phyloP scores from a whole-genome alignment of 148 eudicot genomes.

The Silene latifolia region DNA sequence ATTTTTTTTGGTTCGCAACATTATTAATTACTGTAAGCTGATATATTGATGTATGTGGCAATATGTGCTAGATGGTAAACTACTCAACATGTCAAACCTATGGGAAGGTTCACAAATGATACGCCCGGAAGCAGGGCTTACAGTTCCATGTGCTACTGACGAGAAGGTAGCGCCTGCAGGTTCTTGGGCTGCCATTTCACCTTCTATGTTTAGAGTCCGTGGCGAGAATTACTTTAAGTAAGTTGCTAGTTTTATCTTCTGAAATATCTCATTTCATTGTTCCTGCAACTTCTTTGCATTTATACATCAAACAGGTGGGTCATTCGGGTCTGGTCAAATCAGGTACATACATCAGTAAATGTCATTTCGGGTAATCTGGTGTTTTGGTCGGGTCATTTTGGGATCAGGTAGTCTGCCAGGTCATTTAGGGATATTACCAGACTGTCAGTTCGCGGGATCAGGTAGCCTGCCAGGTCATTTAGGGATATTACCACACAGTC shows the following conservation, averaged over 20 bases:
- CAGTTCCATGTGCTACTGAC: conserved; percentile 39
- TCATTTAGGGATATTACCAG: too few species aligned
- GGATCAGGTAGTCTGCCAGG: too few species aligned
- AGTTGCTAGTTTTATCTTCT: not conserved
- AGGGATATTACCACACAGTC: too few species aligned
- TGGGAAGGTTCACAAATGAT: conserved; percentile 42
- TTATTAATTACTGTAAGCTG: conserved; percentile 1
- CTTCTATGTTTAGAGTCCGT: conserved; percentile 75
- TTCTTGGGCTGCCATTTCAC: conserved; percentile 57
- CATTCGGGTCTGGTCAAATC: too few species aligned
- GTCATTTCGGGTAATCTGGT: too few species aligned
- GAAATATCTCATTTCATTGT: not conserved
- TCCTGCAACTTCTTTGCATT: not conserved
- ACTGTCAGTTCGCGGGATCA: too few species aligned
- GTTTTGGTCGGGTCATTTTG: too few species aligned
- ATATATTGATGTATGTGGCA: not conserved
- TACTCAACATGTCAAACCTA: conserved; percentile 30
- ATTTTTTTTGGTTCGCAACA: not conserved
- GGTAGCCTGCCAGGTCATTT: too few species aligned
- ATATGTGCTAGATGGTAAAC: conserved; percentile 29
- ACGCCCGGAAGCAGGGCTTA: conserved; percentile 56
- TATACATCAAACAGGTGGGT: too few species aligned
- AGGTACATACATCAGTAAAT: too few species aligned
- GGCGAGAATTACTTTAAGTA: conserved; percentile 71
- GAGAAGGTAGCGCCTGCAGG: conserved; percentile 42